These are phyloP conservation scores for Colletotrichum neosansevieriae DNA, from an alignment of 2,329 filamentous ascomycete species.

Conservation along the genomic window DNA sequence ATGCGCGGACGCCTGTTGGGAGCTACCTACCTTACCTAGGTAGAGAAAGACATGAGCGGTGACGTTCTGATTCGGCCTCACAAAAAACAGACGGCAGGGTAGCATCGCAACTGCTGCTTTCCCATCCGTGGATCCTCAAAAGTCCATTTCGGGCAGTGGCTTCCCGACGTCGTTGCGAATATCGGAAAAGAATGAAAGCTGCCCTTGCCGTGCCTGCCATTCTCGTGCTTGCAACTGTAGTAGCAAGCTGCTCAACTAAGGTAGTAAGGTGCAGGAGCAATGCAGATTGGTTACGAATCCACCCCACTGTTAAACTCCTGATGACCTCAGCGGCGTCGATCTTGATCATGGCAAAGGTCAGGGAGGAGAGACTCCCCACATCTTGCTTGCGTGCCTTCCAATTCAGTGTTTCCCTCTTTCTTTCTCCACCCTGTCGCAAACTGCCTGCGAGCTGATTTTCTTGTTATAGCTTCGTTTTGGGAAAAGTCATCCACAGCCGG, in stretches of 20 bases:
- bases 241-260: too few species aligned
- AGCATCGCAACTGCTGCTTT: neutral
- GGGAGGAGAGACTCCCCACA: conserved; percentile 11
- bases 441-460: neutral
- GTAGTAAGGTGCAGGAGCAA: neutral
- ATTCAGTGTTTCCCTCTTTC: too few species aligned
- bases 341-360: conserved; percentile 8
- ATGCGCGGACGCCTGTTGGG: conserved; percentile 11
- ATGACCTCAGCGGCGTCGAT: conserved; percentile 40
- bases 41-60: neutral
- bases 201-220: neutral
- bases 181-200: too few species aligned
- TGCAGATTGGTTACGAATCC: conserved; percentile 16
- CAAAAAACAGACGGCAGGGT: conserved; percentile 2
- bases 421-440: neutral
- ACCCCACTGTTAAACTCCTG: conserved; percentile 14
- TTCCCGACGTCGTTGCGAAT: neutral
- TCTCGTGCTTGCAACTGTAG: too few species aligned
- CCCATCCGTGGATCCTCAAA: neutral
- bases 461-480: neutral
- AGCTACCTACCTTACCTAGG: neutral
- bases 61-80: neutral
- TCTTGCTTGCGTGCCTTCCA: neutral
- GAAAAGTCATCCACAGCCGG: conserved; percentile 9
- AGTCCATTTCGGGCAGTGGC: neutral